These are phyloP conservation scores for Pestalotiopsis sp. DNA, from an alignment of 2,329 filamentous ascomycete species.

Conservation along the genomic window DNA sequence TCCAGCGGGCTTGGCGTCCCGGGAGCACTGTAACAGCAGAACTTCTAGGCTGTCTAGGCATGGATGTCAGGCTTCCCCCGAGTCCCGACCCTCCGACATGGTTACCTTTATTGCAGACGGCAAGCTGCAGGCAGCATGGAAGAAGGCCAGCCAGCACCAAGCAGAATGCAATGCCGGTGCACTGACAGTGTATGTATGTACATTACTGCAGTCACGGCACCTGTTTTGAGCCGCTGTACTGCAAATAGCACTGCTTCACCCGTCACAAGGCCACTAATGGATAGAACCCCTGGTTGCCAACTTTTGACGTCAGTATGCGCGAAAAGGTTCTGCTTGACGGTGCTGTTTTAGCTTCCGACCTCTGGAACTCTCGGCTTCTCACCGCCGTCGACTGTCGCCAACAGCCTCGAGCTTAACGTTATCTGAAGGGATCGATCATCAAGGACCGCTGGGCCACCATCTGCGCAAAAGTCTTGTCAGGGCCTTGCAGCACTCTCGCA, in stretches of 20 bases:
- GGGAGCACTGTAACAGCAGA: too few species aligned
- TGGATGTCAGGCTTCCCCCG: too few species aligned
- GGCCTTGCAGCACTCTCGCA: background rate
- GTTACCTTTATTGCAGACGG: too few species aligned
- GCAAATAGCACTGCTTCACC: background rate
- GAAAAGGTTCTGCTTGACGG: slow-evolving; percentile 2
- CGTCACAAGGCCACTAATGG: background rate
- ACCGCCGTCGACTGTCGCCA: background rate
- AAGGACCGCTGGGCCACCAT: background rate
- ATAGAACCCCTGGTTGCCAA: background rate
- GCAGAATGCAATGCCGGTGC: too few species aligned
- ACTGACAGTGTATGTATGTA: background rate
- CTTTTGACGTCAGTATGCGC: slow-evolving; percentile 10
- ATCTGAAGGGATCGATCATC: background rate
- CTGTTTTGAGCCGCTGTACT: slow-evolving; percentile 6
- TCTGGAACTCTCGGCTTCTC: background rate
- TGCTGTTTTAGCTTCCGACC: background rate
- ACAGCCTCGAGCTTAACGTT: background rate
- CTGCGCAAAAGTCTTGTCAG: background rate
- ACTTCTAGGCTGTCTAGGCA: too few species aligned
- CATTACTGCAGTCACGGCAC: background rate
- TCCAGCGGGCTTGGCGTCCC: too few species aligned
- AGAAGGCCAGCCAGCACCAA: too few species aligned
- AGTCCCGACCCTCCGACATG: too few species aligned
- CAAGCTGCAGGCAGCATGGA: too few species aligned